Evolutionary conservation across 139 green algal species (phyloP), one percentile per base, ranked within the genome.

Genomic region (Chlamydomonas sp.): DNA sequence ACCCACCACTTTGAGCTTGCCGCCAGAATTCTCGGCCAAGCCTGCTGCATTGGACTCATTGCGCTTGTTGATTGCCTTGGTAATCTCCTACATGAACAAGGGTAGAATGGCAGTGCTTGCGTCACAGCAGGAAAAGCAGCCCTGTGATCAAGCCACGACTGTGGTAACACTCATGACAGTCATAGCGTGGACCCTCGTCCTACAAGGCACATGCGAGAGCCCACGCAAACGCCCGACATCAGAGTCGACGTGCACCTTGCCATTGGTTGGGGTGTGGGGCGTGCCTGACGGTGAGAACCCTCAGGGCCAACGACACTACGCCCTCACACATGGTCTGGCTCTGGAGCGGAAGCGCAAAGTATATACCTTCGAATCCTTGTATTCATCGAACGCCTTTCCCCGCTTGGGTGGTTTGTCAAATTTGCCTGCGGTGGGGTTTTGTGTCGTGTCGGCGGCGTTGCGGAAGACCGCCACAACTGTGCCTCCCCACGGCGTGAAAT

Each of bases 1-100:
- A 74, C 86, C 4, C 79, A 87, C 86, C 86, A 80, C n/a, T 73
- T 90, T 90, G 1, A 90, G 76, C 79, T 87, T 83, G 58, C 86
- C 86, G 58, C 86, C 86, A 0, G 62, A 9, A n/a, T 84, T 73
- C 63, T 90, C 79, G 6, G 86, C 86, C n/a, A 63, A 0, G 8
- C 71, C 86, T 61, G 79, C 79, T 6, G 69, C 18, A 0, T 67
- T 87, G 63, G 60, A 72, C 73, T 90, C 86, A 15, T 90, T 90
- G 8, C 80, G 17, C 66, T 86, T 86, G 57, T 90, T 90, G 63
- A 90, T 90, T 18, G 74, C 79, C 59, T 90, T 90, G 4, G 86
- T 87, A 4, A 90, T 10, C 8, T 90, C 86, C 86, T 90, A 5
- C 17, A 16, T 60, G 9, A 77, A 68, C 15, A 17, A 79, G 58